Base-by-base conservation (phyloP, 2,329 filamentous ascomycete genomes). In the Aspergillus sp. region DNA sequence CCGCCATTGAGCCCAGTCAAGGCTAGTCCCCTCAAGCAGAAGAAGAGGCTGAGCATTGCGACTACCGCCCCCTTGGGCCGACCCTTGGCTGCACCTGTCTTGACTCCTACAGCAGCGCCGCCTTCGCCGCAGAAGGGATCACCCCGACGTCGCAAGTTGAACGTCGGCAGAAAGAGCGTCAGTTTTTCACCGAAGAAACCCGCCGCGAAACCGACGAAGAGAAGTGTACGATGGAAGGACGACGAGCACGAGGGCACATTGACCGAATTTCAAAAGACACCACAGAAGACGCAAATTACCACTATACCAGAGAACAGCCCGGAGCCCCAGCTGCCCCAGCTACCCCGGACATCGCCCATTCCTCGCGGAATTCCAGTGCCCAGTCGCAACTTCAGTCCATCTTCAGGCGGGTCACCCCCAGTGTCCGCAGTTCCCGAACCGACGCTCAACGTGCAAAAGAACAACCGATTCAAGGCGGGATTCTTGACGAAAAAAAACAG, bases 241-340 rank as follows among this genome's bases (percentile, higher is more conserved):
- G 95, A 98, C 69, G 91, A 89, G 2, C 90, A 96, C 71, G 87
- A 94, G 54, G 93, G 92, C 23, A 88, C 89, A 0, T 80, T 98
- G 58, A 92, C 90, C 10, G 95, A 98, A 73, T 97, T 94, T 72
- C 91, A 94, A 71, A 91, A 92, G 77, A 97, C 94, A 2, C 94
- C 95, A 1, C 85, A 92, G 74, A 90, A 88, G 71, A 75, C 84
- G 8, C 81, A 85, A 15, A 81, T 81, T 2, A 84, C 86, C 0
- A 85, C 87, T 6, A 56, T 54, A 25, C 58, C 59, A 8, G 84
- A 87, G 53, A 75, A 76, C 23, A 85, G 84, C 15, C 83, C 84
- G 19, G 41, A 44, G 19, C 41, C 41, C 10, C 27, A 75, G 82
- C 42, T 83, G 49, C 71, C 75, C 19, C 71, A 70, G 11, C 65